Percentiles rank a stretch among this genome's conserved stretches.
These are phyloP conservation scores for Gleditsia sinensis DNA, from an alignment of 306 rosid genomes.

Conservation along the genomic window DNA sequence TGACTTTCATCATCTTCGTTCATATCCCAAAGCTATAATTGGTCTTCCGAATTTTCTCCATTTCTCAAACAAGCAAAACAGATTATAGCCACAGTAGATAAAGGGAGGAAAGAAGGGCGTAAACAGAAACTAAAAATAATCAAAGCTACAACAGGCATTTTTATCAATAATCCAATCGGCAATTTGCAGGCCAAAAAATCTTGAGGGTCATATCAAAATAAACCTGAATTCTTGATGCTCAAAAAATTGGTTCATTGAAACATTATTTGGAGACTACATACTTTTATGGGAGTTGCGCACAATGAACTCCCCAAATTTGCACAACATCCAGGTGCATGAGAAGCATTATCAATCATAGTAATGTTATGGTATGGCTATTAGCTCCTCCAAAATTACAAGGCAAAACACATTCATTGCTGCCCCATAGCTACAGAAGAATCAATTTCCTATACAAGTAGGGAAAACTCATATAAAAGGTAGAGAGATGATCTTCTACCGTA, in stretches of 20 bases:
- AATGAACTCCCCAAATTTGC: constrained; percentile 18
- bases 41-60: no score
- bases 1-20: no score
- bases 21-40: no score
- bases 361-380: constrained; percentile 18
- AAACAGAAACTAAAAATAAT: neutral
- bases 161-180: neutral
- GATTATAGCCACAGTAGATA: neutral
- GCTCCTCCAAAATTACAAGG: constrained; percentile 38
- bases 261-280: neutral
- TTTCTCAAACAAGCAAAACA: no score
- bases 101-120: neutral
- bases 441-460: constrained; percentile 54
- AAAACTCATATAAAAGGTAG: constrained; percentile 32
- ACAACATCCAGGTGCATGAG: neutral
- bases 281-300: constrained; percentile 5
- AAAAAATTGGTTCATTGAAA: constrained; percentile 2
- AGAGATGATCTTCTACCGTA: constrained; percentile 34
- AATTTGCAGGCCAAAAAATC: neutral
- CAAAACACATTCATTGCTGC: constrained; percentile 35
- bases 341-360: constrained; percentile 16
- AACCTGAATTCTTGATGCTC: neutral
- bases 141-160: constrained; percentile 2
- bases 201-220: neutral
- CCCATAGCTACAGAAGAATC: constrained; percentile 40